Evolutionary conservation across 164 flowering plant genomes (phyloP), one percentile per base, ranked within the genome.

Genomic region (Pachysandra terminalis): DNA sequence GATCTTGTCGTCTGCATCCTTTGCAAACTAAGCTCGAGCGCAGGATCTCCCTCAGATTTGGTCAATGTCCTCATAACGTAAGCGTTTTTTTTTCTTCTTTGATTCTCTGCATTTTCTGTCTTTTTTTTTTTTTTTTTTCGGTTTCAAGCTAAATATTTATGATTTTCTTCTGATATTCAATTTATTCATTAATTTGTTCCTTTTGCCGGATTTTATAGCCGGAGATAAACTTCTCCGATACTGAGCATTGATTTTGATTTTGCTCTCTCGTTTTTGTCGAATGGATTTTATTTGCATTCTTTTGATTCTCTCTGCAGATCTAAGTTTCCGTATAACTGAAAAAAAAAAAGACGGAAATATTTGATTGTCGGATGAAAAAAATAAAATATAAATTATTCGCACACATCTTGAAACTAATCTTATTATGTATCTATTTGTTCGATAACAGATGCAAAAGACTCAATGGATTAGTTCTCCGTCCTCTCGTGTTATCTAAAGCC

Each of bases 391-490:
- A 32, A 3, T 12, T 45, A 45, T 10, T 45, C 51, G 51, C 17
- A 45, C 1, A 45, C 51, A 32, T 32, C 37, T 32, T 45, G 51
- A 45, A 45, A 45, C 17, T 45, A 45, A 45, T 12, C 17, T 45
- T 45, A 10, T 45, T 10, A 45, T 15, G 49, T 49, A 32, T 53
- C n/a, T 24, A 5, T 41, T 23, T 71, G 28, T 60, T 24, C 59
- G 13, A 0, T 5, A 49, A 63, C 91, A 93, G 96, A 73, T 87
- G 96, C 74, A 90, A 84, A 68, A 84, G 96, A 71, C 25, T 90
- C 22, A 86, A 88, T 51, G 78, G 77, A 0, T 73, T 93, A 25
- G 87, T 79, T 21, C 63, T 82, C 0, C 78, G 77, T 66, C 81
- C 84, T 26, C 35, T 83, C 22, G 96, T 94, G 0, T 64, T 94